phyloP scores from a whole-genome alignment of 768 basidiomycete species.

The Lactarius deliciosus region DNA sequence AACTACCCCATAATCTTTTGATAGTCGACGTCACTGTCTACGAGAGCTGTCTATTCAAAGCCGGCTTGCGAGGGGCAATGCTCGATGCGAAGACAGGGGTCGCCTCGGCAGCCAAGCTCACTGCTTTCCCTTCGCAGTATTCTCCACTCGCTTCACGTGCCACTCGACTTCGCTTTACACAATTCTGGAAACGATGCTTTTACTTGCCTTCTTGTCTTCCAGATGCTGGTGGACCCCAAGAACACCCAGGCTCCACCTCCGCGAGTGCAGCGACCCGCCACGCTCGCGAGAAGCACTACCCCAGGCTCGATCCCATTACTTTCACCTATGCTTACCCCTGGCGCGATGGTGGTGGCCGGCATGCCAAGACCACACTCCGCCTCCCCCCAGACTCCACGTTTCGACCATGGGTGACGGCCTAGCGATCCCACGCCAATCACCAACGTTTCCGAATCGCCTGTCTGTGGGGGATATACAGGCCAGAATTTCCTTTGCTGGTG shows the following conservation, averaged over 20 bases:
- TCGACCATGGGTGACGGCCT: slow-evolving; percentile 8
- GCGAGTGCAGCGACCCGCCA: slow-evolving; percentile 7
- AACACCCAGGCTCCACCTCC: slow-evolving; percentile 37
- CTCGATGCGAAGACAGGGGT: slow-evolving; percentile 54
- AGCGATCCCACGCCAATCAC: slow-evolving; percentile 1
- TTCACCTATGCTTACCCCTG: slow-evolving; percentile 25
- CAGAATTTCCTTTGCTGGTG: neutral
- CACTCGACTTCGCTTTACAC: slow-evolving; percentile 48
- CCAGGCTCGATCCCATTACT: slow-evolving; percentile 20
- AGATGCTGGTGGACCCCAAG: slow-evolving; percentile 62
- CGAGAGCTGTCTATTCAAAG: slow-evolving; percentile 61
- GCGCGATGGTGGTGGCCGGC: slow-evolving; percentile 6
- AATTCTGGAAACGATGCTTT: slow-evolving; percentile 85
- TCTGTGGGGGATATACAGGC: slow-evolving; percentile 7
- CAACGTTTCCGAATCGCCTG: slow-evolving; percentile 9
- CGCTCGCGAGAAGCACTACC: slow-evolving; percentile 4
- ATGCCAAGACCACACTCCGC: slow-evolving; percentile 22
- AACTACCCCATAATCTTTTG: slow-evolving; percentile 71
- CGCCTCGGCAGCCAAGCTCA: slow-evolving; percentile 50
- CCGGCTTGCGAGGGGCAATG: slow-evolving; percentile 61
- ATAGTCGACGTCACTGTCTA: slow-evolving; percentile 62
- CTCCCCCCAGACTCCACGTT: slow-evolving; percentile 9
- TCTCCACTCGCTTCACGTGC: slow-evolving; percentile 56
- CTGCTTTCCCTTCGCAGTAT: slow-evolving; percentile 63
- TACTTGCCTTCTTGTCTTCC: slow-evolving; percentile 63